Evolutionary conservation across 2,329 filamentous ascomycete genomes (phyloP), one percentile per base, ranked within the genome.

Genomic region (Aspergillus brunneoviolaceus): DNA sequence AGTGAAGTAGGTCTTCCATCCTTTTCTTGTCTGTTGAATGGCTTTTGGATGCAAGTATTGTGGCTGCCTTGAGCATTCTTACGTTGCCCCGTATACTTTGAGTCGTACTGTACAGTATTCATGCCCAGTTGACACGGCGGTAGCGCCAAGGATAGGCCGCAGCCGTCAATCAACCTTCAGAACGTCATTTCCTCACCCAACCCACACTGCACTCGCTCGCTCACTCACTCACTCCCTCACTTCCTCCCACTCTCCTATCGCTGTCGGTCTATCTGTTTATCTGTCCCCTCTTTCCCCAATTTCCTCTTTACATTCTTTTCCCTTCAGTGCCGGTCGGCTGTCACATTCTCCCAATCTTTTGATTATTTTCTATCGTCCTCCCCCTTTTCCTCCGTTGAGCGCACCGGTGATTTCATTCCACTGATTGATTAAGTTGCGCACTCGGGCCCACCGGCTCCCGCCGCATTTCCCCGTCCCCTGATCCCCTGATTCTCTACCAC

Each of bases 151-250:
- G 68, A 19, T 66, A 61, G 53, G 42, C 53, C n/a, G 53, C 42
- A 33, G 39, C 5, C 42, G 25, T 45, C 49, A 50, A 12, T 45
- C 23, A n/a, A 10, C 23, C 5, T 25, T 23, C 67, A 65, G 63
- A 73, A 73, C 71, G 71, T 73, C 72, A 74, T 74, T 49, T 47
- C 49, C 49, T 49, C 42, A 29, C 27, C 27, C 27, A 29, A 29
- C 27, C 27, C 27, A 27, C 27, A 29, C 27, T 29, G 27, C 27
- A 29, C 27, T 29, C 27, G 9, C 27, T 29, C 27, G 9, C 49
- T 29, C 27, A 29, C 27, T 29, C 27, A 27, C 49, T 45, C 23
- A 23, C 23, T 23, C 23, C 5, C 23, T 23, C 23, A 23, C 49
- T 51, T 45, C 35, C 45, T 21, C n/a, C 4, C 14, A 25, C 10